Evolutionary conservation across 73 alveolate species (phyloP).

Genomic region (Tetrahymena borealis): DNA sequence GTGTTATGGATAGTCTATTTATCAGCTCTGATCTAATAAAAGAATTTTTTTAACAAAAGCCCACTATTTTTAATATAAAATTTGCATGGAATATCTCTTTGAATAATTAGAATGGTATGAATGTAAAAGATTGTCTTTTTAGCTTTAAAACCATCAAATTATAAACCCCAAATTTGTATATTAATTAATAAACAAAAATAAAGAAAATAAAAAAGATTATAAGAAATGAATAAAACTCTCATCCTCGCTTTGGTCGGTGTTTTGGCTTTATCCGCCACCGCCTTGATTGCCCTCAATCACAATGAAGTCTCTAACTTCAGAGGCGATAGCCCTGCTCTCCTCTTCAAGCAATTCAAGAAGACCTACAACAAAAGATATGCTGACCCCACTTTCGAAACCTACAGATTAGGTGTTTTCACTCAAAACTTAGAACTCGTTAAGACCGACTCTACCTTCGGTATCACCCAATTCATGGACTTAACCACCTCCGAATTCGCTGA

Average conservation of each 20-base stretch:
- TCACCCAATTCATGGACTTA: conserved; percentile 43
- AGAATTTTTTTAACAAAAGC: no score
- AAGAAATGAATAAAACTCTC: neutral
- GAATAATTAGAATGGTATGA: no score
- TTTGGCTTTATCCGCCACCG: neutral
- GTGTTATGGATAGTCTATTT: no score
- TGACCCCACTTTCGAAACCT: conserved; percentile 14
- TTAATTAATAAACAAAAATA: neutral
- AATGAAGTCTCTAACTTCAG: neutral
- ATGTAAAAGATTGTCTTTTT: no score
- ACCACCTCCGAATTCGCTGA: conserved; percentile 46
- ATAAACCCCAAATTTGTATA: no score
- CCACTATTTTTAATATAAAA: no score
- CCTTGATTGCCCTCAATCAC: neutral
- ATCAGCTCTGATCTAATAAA: no score
- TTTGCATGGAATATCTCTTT: no score
- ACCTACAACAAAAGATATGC: neutral
- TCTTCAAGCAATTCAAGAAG: neutral
- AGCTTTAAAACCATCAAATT: no score
- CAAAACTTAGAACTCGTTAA: conserved; percentile 28
- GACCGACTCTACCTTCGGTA: conserved; percentile 34
- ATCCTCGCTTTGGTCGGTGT: neutral
- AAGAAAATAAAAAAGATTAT: neutral
- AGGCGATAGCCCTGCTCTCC: neutral
- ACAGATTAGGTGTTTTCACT: conserved; percentile 41